These are phyloP conservation scores for Nicotiana rustica DNA, from an alignment of 305 asterid genomes.

Conservation along the genomic window DNA sequence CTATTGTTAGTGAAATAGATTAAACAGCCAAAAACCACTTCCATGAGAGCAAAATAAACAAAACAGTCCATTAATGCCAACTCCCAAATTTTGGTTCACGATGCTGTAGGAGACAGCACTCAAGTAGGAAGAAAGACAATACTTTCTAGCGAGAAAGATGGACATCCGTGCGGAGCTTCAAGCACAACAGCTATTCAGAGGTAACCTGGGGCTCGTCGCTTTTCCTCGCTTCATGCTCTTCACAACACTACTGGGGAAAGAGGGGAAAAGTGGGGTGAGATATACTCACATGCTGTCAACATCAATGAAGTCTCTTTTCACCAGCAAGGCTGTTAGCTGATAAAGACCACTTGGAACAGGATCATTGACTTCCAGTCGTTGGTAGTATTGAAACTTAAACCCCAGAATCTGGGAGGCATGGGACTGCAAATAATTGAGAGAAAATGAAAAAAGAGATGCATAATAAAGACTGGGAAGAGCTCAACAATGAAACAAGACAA, in stretches of 20 bases:
- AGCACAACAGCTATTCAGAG: background rate
- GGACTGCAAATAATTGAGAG: conserved; percentile 63
- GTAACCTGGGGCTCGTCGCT: no score
- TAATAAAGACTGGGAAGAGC: conserved; percentile 13
- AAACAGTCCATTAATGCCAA: background rate
- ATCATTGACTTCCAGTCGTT: conserved; percentile 70
- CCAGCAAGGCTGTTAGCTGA: conserved; percentile 87
- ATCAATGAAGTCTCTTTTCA: conserved; percentile 87
- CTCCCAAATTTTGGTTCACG: background rate
- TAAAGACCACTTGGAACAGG: conserved; percentile 82
- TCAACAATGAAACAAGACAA: conserved; percentile 24
- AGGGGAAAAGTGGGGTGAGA: conserved; percentile 3
- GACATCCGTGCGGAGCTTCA: background rate
- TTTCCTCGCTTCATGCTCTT: no score
- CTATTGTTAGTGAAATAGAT: background rate
- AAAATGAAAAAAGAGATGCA: conserved; percentile 32
- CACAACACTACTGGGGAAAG: background rate
- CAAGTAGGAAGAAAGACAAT: conserved; percentile 16
- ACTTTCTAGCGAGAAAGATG: conserved; percentile 22
- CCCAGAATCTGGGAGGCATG: conserved; percentile 97
- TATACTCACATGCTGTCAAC: conserved; percentile 86
- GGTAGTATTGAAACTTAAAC: conserved; percentile 93
- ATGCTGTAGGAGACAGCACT: background rate
- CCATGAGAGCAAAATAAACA: conserved; percentile 4
- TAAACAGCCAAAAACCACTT: background rate